Conservation (phyloP, 345 rosid genomes). For the Noccaea bulbosa region DNA sequence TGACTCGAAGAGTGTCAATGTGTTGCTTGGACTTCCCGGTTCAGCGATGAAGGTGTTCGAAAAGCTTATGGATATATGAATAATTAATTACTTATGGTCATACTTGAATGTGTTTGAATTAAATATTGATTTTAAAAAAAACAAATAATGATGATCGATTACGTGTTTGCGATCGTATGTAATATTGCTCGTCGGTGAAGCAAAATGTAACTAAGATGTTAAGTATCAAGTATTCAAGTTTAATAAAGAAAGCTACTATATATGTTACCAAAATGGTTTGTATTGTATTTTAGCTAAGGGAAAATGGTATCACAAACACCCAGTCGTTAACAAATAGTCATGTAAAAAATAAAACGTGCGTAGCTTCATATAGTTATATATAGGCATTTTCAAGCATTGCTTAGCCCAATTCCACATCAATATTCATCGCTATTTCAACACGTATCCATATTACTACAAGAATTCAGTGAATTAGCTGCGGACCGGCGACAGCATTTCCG, state of each 20-base stretch:
- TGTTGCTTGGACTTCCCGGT: conserved; percentile 76
- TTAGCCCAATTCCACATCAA: background rate
- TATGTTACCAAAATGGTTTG: conserved; percentile 2
- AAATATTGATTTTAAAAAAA: background rate
- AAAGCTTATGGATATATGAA: conserved; percentile 57
- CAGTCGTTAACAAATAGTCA: too few relatives aligned
- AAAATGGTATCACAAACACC: too few relatives aligned
- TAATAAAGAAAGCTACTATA: background rate
- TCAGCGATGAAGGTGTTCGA: conserved; percentile 79
- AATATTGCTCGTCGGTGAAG: conserved; percentile 18
- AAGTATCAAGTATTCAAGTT: background rate
- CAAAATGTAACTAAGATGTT: conserved; percentile 31
- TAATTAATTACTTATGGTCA: background rate
- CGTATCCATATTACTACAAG: too few relatives aligned
- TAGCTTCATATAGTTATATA: too few relatives aligned
- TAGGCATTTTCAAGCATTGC: too few relatives aligned
- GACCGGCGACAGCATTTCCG: too few relatives aligned
- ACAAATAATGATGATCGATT: conserved; percentile 21
- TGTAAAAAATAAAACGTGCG: too few relatives aligned
- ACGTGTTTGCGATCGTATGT: conserved; percentile 22
- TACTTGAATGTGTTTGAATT: conserved; percentile 10
- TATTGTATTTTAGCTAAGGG: too few relatives aligned
- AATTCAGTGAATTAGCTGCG: too few relatives aligned
- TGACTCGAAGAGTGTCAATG: conserved; percentile 66
- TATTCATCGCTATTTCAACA: background rate